Evolutionary conservation across 2,329 filamentous ascomycete genomes (phyloP), one percentile per base, ranked within the genome.

Genomic region (Talaromyces rugulosus): DNA sequence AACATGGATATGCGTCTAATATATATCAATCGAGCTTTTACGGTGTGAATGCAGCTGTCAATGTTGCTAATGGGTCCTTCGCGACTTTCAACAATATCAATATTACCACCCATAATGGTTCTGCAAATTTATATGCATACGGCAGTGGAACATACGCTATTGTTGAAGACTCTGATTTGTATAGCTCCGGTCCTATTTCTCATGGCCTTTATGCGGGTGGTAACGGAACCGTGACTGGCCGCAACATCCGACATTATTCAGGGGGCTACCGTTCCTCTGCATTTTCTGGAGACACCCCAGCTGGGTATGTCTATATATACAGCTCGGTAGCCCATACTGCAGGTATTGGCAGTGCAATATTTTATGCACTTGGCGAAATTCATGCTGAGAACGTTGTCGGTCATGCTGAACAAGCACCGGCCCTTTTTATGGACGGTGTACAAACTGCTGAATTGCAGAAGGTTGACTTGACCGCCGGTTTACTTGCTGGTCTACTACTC

Each of bases 51-150:
- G 71, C 72, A 5, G 72, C 68, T 5, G 64, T 73, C 54, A 71
- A 71, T 16, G 66, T 74, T 18, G 68, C 71, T 40, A 75, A 74
- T 56, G 66, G 60, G 7, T 71, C 71, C 1, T 68, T 64, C 9
- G 66, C 66, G 0, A 57, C 61, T 40, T 66, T 74, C 14, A 59
- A 69, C 31, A 50, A 74, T 40, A 36, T 69, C 33, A 75, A 74
- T 60, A 65, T 74, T 23, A 75, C 72, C 4, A 65, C 68, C 0
- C 73, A 75, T 63, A 74, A 75, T 55, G 73, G 73, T 6, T 72
- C 72, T 2, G 72, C 73, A 11, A 72, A 74, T 16, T 42, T 75
- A 42, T 75, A 72, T 42, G 62, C 69, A 4, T 74, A 72, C 36
- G 73, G 72, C 30, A 67, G 65, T 4, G 69, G 66, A 42, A 71